phyloP scores from a whole-genome alignment of 768 basidiomycete genomes.

The Suillus americanus region DNA sequence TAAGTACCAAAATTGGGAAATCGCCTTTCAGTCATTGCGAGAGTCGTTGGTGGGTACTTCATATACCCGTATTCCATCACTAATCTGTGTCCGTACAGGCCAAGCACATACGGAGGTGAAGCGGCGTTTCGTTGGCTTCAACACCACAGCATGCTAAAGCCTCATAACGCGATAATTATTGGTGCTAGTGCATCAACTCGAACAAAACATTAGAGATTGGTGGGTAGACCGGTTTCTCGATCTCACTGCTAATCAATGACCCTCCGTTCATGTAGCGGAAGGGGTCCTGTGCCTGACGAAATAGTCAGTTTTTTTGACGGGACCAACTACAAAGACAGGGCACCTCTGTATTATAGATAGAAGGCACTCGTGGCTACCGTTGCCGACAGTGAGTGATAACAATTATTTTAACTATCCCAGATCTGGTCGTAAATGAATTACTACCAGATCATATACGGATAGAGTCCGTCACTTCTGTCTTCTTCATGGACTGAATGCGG shows the following conservation, averaged over 20 bases:
- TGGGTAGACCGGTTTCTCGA: neutral
- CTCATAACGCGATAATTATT: constrained; percentile 42
- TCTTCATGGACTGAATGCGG: neutral
- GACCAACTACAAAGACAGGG: constrained; percentile 2
- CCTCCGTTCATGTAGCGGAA: constrained; percentile 1
- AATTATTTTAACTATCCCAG: neutral
- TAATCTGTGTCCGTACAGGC: neutral
- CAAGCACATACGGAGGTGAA: constrained; percentile 34
- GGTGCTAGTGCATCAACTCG: constrained; percentile 45
- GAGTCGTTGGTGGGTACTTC: neutral
- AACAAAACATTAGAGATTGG: constrained; percentile 14
- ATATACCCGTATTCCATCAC: neutral
- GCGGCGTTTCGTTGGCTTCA: constrained; percentile 47
- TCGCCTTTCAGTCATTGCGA: neutral
- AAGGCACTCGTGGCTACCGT: neutral
- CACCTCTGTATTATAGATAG: neutral
- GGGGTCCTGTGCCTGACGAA: constrained; percentile 2
- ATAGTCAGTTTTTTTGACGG: constrained; percentile 2
- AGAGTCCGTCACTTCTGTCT: neutral
- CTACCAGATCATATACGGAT: neutral
- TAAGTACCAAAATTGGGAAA: neutral
- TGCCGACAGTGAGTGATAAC: neutral
- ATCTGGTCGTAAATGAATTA: neutral
- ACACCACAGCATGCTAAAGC: constrained; percentile 42
- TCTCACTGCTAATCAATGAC: neutral